Percentiles rank a stretch among this genome's conserved stretches.
Evolutionary conservation across 148 eudicot species (phyloP).

Genomic region (Rheum nobile): DNA sequence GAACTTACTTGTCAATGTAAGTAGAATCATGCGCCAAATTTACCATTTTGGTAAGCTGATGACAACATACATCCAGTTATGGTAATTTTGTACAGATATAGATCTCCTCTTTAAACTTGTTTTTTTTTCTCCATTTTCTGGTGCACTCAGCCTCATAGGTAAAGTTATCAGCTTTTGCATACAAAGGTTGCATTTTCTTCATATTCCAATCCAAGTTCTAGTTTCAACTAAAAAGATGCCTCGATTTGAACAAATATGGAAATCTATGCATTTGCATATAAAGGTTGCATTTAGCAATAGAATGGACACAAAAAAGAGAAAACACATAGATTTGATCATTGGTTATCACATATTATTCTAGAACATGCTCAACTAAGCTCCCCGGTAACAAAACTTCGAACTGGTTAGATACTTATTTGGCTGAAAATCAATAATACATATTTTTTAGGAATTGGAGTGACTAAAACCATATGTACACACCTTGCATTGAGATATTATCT

Average conservation of each 20-base stretch:
- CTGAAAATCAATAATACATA: neutral
- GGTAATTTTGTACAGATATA: neutral
- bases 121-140: neutral
- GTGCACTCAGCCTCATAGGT: neutral
- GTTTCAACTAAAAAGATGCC: neutral
- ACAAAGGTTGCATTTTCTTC: too few relatives aligned
- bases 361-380: neutral
- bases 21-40: neutral
- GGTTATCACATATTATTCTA: neutral
- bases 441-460: neutral
- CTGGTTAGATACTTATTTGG: neutral
- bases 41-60: neutral
- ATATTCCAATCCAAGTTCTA: neutral
- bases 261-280: neutral
- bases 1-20: constrained; percentile 49
- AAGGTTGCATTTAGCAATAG: neutral
- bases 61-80: neutral
- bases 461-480: constrained; percentile 20
- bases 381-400: neutral
- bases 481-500: constrained; percentile 79
- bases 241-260: neutral
- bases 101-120: neutral
- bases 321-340: neutral
- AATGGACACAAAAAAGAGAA: neutral
- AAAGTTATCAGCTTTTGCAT: too few relatives aligned